Evolutionary conservation across 192 early-diverging fungal genomes (phyloP).

Genomic region (Backusella tarrabulga): DNA sequence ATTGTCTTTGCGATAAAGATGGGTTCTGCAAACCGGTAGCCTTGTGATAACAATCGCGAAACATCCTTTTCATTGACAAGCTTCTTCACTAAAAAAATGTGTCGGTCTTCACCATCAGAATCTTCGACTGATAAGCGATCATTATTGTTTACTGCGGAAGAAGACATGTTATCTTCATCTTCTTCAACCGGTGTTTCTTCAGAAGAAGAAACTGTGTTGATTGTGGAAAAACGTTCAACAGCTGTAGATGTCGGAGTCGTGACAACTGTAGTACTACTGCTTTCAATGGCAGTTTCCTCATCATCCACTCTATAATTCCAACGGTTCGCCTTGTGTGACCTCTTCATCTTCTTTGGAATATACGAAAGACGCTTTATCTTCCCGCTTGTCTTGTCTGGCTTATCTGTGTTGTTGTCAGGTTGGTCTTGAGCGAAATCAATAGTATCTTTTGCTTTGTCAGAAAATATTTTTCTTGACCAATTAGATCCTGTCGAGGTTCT

Average conservation of each 20-base stretch:
- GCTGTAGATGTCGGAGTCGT: background rate
- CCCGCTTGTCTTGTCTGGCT: background rate
- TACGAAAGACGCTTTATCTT: background rate
- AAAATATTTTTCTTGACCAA: background rate
- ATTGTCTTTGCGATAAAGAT: constrained; percentile 33
- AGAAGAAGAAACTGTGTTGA: background rate
- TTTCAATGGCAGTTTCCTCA: constrained; percentile 12
- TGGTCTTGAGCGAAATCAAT: background rate
- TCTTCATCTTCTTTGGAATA: background rate
- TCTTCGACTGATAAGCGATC: constrained; percentile 12
- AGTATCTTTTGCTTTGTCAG: background rate
- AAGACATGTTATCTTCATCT: background rate
- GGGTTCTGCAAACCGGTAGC: constrained; percentile 38
- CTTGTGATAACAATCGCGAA: constrained; percentile 23
- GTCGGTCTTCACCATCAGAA: constrained; percentile 18
- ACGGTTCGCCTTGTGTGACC: background rate
- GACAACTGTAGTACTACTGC: background rate
- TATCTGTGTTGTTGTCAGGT: background rate
- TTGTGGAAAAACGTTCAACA: background rate
- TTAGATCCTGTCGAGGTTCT: background rate
- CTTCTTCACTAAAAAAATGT: constrained; percentile 39
- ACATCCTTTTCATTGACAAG: constrained; percentile 10
- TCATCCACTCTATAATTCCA: constrained; percentile 1
- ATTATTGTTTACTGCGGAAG: background rate
- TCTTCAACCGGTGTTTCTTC: background rate